Percentiles rank a stretch among this genome's conserved stretches.
These are phyloP conservation scores for Xylaria nigripes DNA, from an alignment of 495 filamentous ascomycete species.

Conservation along the genomic window DNA sequence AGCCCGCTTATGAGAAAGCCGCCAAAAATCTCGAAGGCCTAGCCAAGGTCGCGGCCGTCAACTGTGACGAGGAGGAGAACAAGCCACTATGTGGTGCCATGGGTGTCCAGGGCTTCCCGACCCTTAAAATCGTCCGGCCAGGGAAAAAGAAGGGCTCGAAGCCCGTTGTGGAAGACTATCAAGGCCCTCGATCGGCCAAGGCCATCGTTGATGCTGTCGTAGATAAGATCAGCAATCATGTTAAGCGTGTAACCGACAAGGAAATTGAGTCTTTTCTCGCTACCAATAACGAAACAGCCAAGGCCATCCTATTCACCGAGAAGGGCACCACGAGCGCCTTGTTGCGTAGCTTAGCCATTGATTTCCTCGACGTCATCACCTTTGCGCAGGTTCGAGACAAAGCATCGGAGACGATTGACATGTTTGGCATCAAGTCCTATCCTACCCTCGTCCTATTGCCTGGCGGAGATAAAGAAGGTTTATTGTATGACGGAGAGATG, in stretches of 20 bases:
- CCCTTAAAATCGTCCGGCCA: conserved; percentile 86
- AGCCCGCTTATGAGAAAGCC: conserved; percentile 91
- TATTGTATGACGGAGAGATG: conserved; percentile 75
- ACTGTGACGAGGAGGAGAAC: conserved; percentile 93
- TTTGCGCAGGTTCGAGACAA: conserved; percentile 84
- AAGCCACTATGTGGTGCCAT: conserved; percentile 80
- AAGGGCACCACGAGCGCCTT: conserved; percentile 82
- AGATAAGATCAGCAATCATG: conserved; percentile 83
- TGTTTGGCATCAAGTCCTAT: conserved; percentile 68
- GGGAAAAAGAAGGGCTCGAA: conserved; percentile 68
- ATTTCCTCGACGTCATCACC: conserved; percentile 74
- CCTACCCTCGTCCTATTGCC: conserved; percentile 79
- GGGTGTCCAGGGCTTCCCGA: conserved; percentile 94
- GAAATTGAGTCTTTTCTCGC: conserved; percentile 68
- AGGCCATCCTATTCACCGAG: conserved; percentile 89
- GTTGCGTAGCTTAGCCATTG: conserved; percentile 77
- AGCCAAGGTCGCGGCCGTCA: conserved; percentile 87
- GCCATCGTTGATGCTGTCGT: conserved; percentile 82
- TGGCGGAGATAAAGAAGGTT: conserved; percentile 55
- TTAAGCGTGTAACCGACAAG: conserved; percentile 71
- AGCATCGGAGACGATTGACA: conserved; percentile 60
- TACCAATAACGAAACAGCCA: conserved; percentile 63
- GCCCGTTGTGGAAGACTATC: conserved; percentile 87
- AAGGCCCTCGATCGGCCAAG: conserved; percentile 71
- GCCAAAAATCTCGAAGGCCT: conserved; percentile 82